These are phyloP conservation scores for Aspergillus tamarii DNA, from an alignment of 2,329 filamentous ascomycete genomes.

Conservation along the genomic window DNA sequence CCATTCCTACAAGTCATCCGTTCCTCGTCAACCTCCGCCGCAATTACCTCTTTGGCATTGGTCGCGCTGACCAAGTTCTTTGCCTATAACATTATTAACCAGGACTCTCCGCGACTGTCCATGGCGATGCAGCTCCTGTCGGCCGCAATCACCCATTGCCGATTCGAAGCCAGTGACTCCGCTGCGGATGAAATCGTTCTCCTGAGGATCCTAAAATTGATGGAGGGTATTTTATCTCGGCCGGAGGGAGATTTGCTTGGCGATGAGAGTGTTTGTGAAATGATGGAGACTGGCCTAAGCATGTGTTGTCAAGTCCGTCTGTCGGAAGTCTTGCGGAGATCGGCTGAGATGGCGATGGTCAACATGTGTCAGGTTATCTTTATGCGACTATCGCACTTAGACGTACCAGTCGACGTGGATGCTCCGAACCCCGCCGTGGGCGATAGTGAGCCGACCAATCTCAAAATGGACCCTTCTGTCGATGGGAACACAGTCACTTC, in stretches of 20 bases:
- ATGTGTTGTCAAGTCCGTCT: slow-evolving; percentile 95
- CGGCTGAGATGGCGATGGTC: slow-evolving; percentile 95
- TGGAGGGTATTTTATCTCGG: slow-evolving; percentile 97
- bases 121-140: slow-evolving; percentile 94
- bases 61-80: slow-evolving; percentile 96
- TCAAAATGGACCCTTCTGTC: slow-evolving; percentile 82
- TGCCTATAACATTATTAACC: slow-evolving; percentile 86
- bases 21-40: slow-evolving; percentile 91
- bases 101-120: slow-evolving; percentile 81
- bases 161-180: slow-evolving; percentile 95
- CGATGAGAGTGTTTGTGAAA: slow-evolving; percentile 97
- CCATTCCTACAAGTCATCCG: slow-evolving; percentile 97
- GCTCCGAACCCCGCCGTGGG: slow-evolving; percentile 62
- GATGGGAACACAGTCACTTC: slow-evolving; percentile 66
- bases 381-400: slow-evolving; percentile 83
- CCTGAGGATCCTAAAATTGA: slow-evolving; percentile 89
- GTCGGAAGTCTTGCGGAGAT: slow-evolving; percentile 85
- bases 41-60: slow-evolving; percentile 92
- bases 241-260: slow-evolving; percentile 91
- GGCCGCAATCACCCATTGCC: slow-evolving; percentile 93
- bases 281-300: slow-evolving; percentile 97
- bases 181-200: slow-evolving; percentile 94
- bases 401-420: slow-evolving; percentile 71
- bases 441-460: slow-evolving; percentile 69
- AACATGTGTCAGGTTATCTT: slow-evolving; percentile 99